Base-by-base conservation (phyloP, 805 yeast genomes). In the Candida vartiovaarae region DNA sequence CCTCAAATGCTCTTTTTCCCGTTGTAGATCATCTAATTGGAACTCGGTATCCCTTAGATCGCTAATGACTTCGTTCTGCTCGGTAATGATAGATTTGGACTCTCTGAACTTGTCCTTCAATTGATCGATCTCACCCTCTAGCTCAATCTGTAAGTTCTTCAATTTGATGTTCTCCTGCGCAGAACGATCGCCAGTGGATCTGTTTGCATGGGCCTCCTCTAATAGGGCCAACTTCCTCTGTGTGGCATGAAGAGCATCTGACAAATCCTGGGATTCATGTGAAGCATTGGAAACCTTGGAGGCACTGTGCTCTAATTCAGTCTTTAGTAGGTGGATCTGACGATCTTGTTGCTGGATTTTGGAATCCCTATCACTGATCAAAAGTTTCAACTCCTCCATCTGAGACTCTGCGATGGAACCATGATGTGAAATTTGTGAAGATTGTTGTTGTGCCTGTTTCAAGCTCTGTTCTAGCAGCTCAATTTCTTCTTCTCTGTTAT, bases 1-100 rank as follows among this genome's bases (percentile, higher is more conserved):
- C 39, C 41, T 42, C 25, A 40, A n/a, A 23, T 47, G 46, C 23
- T 48, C 52, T 25, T 38, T 23, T 25, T 50, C 52, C 15, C 43
- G 41, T 23, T 34, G 46, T 44, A 40, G 49, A 28, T 38, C 58
- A 47, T 32, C 56, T 23, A 45, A 48, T 45, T 10, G 39, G 10
- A 48, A 49, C 7, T 52, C 55, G 5, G 57, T 41, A 3, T 47
- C 44, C 28, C 49, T 52, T 20, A 62, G 32, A 8, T 59, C 62
- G 4, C 46, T 44, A 34, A 54, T 51, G n/a, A 56, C 31, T 15
- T 49, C 41, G 29, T 50, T 45, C 37, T 56, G 58, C 24, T 54
- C 57, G 2, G 45, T 24, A 3, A 56, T 53, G 9, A 53, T 50
- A 8, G 50, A 38, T 24, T 56, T 54, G 3, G 60, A 46, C 33